A percentile compares a stretch with the other conserved stretches of the same genome.
phyloP scores from a whole-genome alignment of 352 stramenopile genomes.

The Globisporangium recalcitrans region DNA sequence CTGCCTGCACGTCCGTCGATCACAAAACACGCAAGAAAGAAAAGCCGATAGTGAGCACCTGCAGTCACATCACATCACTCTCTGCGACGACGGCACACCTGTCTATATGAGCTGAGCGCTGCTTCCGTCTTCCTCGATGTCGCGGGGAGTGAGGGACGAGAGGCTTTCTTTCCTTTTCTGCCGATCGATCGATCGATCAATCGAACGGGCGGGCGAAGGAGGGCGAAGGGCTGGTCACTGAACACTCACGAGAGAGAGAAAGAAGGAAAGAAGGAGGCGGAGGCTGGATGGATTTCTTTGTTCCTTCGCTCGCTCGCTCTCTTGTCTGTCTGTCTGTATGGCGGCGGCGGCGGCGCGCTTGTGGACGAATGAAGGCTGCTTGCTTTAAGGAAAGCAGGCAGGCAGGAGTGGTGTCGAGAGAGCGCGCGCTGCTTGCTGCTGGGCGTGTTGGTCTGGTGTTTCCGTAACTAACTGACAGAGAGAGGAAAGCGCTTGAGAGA shows the following conservation, averaged over 20 bases:
- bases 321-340: not conserved
- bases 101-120: not conserved
- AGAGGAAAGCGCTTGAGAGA: not conserved
- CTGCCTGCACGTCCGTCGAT: not conserved
- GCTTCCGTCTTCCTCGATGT: not conserved
- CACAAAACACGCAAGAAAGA: not conserved
- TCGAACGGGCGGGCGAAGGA: not conserved
- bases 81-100: no score
- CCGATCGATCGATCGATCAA: not conserved
- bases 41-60: slow-evolving; percentile 1
- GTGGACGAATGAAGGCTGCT: not conserved
- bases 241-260: not conserved
- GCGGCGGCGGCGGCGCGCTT: not conserved
- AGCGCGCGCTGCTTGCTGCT: no score
- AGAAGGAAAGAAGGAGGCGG: not conserved
- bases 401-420: no score
- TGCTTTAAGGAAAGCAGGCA: not conserved
- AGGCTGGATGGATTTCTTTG: not conserved
- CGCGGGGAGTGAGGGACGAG: not conserved
- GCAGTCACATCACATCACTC: no score
- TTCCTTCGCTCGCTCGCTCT: not conserved
- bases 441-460: not conserved
- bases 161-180: not conserved
- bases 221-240: not conserved
- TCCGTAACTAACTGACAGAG: slow-evolving; percentile 6